Base-by-base conservation (phyloP, 2,329 filamentous ascomycete species). In the Aspergillus clavatus region DNA sequence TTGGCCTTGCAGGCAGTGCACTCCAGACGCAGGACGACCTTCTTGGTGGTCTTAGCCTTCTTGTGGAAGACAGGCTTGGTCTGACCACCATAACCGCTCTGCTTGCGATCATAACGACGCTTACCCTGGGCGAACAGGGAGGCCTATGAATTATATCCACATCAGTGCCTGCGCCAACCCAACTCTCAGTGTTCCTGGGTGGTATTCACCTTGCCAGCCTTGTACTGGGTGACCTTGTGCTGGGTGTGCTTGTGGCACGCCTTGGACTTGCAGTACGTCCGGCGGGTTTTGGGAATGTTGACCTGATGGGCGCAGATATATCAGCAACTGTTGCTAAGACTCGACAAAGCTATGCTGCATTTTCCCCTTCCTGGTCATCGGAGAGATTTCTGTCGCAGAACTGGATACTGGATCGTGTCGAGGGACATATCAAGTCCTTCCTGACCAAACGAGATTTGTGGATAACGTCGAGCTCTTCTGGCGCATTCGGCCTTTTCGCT, bases 31-130 rank as follows among this genome's bases (percentile, higher is more conserved):
- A 98, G 80, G 69, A 98, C 94, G 67, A 98, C 87, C 86, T 98
- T 98, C 88, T 98, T 98, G 73, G 93, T 98, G 65, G 93, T 98
- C 87, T 98, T 98, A 63, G 93, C 93, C 82, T 96, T 97, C 86
- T 97, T 98, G 88, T 97, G 93, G 87, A 97, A 98, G 71, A 98
- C 90, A 67, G 94, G 93, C 82, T 98, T 98, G 70, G 93, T 98
- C 82, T 98, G 93, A 90, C 93, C 93, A 88, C 93, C 93, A 73
- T 96, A 97, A 87, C 91, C 91, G 74, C 86, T 89, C 81, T 97
- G 91, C 83, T 97, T 97, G 72, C 89, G 84, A 80, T 95, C 89
- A 81, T 97, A 97, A 86, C 91, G 90, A 78, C 91, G 88, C 87
- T 97, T 98, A 83, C 91, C 91, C 84, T 98, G 91, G 61, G 89